phyloP scores from a whole-genome alignment of 768 basidiomycete genomes.

The Pleurotus platypus region DNA sequence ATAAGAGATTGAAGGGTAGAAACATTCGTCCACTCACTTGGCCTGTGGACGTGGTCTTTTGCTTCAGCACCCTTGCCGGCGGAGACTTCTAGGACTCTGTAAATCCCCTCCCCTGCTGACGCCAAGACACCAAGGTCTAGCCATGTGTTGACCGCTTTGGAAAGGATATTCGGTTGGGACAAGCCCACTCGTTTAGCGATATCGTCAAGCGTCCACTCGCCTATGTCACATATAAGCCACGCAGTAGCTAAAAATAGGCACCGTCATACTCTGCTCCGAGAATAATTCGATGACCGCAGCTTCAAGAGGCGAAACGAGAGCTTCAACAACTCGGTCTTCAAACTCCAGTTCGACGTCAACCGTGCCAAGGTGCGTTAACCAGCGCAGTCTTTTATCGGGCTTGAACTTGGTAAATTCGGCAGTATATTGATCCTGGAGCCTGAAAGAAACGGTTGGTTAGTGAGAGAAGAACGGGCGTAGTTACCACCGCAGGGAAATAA shows the following conservation, averaged over 20 bases:
- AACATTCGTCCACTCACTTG: slow-evolving; percentile 17
- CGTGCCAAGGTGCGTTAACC: slow-evolving; percentile 87
- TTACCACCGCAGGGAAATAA: not conserved
- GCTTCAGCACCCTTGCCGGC: slow-evolving; percentile 37
- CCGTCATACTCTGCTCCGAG: slow-evolving; percentile 52
- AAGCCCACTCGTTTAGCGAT: slow-evolving; percentile 61
- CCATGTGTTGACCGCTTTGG: slow-evolving; percentile 83
- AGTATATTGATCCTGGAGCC: slow-evolving; percentile 74
- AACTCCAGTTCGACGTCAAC: slow-evolving; percentile 79
- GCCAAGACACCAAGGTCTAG: slow-evolving; percentile 77
- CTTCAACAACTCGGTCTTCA: slow-evolving; percentile 71
- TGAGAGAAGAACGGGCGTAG: not conserved
- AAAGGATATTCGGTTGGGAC: slow-evolving; percentile 57
- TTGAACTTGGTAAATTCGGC: slow-evolving; percentile 80
- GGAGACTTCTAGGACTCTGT: slow-evolving; percentile 60
- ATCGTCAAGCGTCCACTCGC: slow-evolving; percentile 68
- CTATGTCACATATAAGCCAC: slow-evolving; percentile 29
- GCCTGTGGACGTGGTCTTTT: slow-evolving; percentile 15
- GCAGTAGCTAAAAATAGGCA: too few species aligned
- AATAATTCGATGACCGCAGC: slow-evolving; percentile 90
- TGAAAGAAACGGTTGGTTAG: slow-evolving; percentile 21
- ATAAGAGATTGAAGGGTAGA: not conserved
- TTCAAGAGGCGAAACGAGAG: slow-evolving; percentile 82
- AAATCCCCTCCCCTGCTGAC: slow-evolving; percentile 57
- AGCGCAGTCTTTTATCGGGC: slow-evolving; percentile 87